Evolutionary conservation across 1,139 yeast species (phyloP).

Genomic region (Martiniozyma asiatica): DNA sequence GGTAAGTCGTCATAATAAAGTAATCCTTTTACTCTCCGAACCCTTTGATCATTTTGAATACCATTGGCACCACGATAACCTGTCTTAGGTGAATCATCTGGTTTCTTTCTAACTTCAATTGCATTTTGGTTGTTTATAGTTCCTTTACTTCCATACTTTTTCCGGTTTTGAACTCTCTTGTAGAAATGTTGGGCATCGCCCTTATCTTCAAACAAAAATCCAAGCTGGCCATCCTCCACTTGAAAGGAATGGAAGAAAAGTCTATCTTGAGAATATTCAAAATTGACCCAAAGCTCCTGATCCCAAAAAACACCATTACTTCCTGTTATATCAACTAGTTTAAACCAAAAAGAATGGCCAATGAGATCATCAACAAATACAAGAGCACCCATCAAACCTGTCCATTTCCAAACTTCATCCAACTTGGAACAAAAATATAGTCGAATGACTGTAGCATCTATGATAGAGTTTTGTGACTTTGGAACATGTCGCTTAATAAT

Average conservation of each 20-base stretch:
- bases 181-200: slow-evolving; percentile 77
- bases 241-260: slow-evolving; percentile 93
- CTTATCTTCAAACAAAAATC: slow-evolving; percentile 80
- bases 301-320: slow-evolving; percentile 93
- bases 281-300: slow-evolving; percentile 82
- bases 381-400: slow-evolving; percentile 83
- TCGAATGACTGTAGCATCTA: slow-evolving; percentile 86
- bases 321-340: slow-evolving; percentile 61
- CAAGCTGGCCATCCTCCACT: slow-evolving; percentile 82
- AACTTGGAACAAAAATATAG: slow-evolving; percentile 78
- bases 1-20: slow-evolving; percentile 70
- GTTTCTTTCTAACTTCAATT: slow-evolving; percentile 55
- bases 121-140: slow-evolving; percentile 83
- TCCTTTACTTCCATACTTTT: slow-evolving; percentile 76
- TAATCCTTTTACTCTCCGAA: slow-evolving; percentile 45
- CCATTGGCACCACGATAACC: slow-evolving; percentile 65
- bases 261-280: slow-evolving; percentile 85
- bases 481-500: slow-evolving; percentile 82
- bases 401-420: slow-evolving; percentile 71
- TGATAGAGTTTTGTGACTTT: slow-evolving; percentile 72
- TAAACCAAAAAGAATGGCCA: slow-evolving; percentile 86
- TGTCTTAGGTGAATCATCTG: slow-evolving; percentile 24
- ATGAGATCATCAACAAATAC: slow-evolving; percentile 83
- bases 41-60: slow-evolving; percentile 30
- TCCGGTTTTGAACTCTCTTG: slow-evolving; percentile 63